Evolutionary conservation across 2,329 filamentous ascomycete genomes (phyloP).

Genomic region (Claviceps sp.): DNA sequence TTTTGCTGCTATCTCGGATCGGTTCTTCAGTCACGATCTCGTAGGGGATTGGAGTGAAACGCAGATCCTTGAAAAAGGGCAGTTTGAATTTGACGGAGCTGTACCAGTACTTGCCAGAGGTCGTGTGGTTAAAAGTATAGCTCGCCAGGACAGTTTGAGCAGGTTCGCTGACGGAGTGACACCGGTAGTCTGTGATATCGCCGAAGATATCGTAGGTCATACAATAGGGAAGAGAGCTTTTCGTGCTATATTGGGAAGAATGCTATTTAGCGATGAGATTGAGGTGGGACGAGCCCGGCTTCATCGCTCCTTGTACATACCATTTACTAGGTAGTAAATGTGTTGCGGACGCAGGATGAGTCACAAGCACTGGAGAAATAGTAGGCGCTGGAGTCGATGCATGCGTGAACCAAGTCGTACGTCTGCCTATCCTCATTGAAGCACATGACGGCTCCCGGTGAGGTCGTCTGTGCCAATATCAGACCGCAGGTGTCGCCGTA

Average conservation of each 20-base stretch:
- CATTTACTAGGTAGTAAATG: conserved; percentile 33
- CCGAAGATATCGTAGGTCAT: conserved; percentile 30
- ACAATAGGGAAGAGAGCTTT: conserved; percentile 24
- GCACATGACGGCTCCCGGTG: conserved; percentile 28
- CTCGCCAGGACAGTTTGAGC: conserved; percentile 26
- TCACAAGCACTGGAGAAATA: conserved; percentile 24
- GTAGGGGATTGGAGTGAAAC: background rate
- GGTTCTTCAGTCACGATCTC: background rate
- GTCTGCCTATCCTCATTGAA: conserved; percentile 13
- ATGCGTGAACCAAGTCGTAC: conserved; percentile 24
- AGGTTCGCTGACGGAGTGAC: conserved; percentile 20
- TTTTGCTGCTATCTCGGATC: conserved; percentile 5
- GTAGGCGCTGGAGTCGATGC: conserved; percentile 24
- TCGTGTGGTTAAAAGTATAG: conserved; percentile 20
- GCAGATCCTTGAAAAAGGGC: background rate
- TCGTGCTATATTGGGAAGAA: conserved; percentile 19
- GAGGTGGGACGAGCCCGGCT: background rate
- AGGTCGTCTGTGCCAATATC: conserved; percentile 17
- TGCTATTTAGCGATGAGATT: background rate
- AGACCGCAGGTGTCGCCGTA: conserved; percentile 26
- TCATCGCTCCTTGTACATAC: conserved; percentile 14
- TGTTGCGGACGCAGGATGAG: conserved; percentile 25
- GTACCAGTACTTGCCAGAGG: background rate
- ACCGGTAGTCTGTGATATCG: conserved; percentile 31
- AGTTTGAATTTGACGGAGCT: background rate